Percentiles rank a stretch among this genome's conserved stretches.
Evolutionary conservation across 306 rosid genomes (phyloP).

Genomic region (Luffa aegyptiaca): DNA sequence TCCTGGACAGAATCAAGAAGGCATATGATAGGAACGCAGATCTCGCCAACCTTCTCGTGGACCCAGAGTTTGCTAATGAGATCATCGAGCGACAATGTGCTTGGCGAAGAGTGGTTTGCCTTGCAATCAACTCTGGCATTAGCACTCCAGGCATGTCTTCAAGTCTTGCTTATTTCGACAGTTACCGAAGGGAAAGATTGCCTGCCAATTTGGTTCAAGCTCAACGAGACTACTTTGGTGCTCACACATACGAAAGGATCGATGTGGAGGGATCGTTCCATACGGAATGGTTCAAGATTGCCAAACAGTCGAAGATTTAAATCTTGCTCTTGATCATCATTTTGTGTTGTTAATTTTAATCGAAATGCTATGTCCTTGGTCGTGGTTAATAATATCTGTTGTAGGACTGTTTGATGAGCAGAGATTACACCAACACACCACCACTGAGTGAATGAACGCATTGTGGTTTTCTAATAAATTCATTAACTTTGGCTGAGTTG

Average conservation of each 20-base stretch:
- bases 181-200: constrained; percentile 65
- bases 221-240: constrained; percentile 88
- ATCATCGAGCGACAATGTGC: constrained; percentile 74
- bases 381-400: constrained; percentile 20
- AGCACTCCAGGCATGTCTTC: constrained; percentile 94
- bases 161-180: constrained; percentile 84
- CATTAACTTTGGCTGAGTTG: too few relatives aligned
- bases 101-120: constrained; percentile 83
- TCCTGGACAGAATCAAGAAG: constrained; percentile 78
- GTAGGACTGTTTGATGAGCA: not conserved
- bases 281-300: constrained; percentile 93
- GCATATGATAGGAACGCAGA: constrained; percentile 72
- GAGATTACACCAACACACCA: not conserved
- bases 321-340: not conserved
- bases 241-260: constrained; percentile 78
- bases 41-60: constrained; percentile 87
- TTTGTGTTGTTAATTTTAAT: not conserved
- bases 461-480: not conserved
- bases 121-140: constrained; percentile 76
- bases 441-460: not conserved
- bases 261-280: constrained; percentile 77
- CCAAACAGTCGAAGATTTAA: constrained; percentile 45
- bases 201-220: constrained; percentile 95
- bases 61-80: constrained; percentile 87
- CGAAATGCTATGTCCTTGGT: not conserved